phyloP scores from a whole-genome alignment of 2,329 filamentous ascomycete species.

The Gaeumannomyces sp. region DNA sequence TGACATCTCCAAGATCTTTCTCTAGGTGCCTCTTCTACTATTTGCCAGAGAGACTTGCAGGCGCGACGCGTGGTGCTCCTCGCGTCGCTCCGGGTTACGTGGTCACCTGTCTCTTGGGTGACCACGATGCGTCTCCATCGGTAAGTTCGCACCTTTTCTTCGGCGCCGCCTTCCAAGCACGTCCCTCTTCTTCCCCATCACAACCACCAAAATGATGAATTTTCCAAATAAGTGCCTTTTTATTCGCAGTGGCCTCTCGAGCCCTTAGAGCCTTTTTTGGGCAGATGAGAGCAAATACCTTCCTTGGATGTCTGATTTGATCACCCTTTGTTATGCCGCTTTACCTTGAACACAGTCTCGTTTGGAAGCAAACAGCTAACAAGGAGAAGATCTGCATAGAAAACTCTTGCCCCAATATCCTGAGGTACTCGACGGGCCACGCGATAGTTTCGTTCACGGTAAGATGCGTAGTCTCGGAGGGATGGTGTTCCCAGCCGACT shows the following conservation, averaged over 20 bases:
- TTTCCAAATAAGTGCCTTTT: slow-evolving; percentile 37
- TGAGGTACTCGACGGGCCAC: neutral
- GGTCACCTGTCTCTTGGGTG: neutral
- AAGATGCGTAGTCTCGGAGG: no score
- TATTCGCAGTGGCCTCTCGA: slow-evolving; percentile 87
- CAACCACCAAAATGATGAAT: slow-evolving; percentile 56
- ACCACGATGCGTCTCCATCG: slow-evolving; percentile 11
- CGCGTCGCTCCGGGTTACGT: no score
- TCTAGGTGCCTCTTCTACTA: neutral
- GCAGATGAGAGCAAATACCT: slow-evolving; percentile 61
- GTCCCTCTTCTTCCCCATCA: slow-evolving; percentile 18
- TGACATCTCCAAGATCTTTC: neutral
- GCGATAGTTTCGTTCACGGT: no score
- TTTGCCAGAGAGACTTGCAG: neutral
- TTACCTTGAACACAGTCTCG: neutral
- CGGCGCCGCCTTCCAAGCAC: slow-evolving; percentile 6
- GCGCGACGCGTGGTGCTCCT: neutral
- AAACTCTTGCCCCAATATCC: neutral
- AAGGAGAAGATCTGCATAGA: neutral
- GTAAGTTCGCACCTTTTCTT: slow-evolving; percentile 23
- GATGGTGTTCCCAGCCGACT: no score
- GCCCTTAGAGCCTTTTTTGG: slow-evolving; percentile 56
- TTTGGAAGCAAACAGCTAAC: slow-evolving; percentile 10
- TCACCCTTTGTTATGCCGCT: slow-evolving; percentile 2
- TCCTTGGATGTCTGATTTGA: slow-evolving; percentile 63